Percentiles rank a stretch among this genome's conserved stretches.
Evolutionary conservation across 2,329 filamentous ascomycete species (phyloP).

Genomic region (Fusarium protoensiforme): DNA sequence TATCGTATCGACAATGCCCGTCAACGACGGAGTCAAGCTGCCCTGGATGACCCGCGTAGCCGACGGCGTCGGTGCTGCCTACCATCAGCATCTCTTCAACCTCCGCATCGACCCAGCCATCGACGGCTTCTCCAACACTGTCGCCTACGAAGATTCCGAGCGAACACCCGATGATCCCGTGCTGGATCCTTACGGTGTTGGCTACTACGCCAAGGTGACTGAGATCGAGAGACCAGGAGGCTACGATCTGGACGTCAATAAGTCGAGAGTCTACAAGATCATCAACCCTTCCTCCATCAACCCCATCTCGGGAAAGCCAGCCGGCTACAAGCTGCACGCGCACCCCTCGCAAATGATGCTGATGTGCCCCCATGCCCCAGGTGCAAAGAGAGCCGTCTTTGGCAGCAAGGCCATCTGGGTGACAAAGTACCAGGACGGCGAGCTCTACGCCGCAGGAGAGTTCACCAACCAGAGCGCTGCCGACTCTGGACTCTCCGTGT

Average conservation of each 20-base stretch:
- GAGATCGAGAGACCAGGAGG: not conserved
- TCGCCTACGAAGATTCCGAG: constrained; percentile 14
- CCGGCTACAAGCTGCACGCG: constrained; percentile 6
- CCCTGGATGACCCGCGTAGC: constrained; percentile 17
- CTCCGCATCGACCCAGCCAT: constrained; percentile 21
- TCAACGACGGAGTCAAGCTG: not conserved
- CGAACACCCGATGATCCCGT: constrained; percentile 4
- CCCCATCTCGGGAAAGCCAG: not conserved
- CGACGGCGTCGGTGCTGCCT: constrained; percentile 16
- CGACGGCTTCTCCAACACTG: constrained; percentile 22
- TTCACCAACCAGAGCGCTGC: constrained; percentile 5
- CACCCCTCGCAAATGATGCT: not conserved
- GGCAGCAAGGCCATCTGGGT: constrained; percentile 13
- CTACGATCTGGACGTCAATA: constrained; percentile 10
- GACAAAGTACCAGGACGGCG: constrained; percentile 6
- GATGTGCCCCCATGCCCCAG: not conserved
- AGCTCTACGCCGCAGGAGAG: constrained; percentile 15
- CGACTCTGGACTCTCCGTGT: not conserved
- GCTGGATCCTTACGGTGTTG: not conserved
- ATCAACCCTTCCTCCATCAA: constrained; percentile 18
- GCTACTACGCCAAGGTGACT: not conserved
- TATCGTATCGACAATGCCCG: constrained; percentile 4
- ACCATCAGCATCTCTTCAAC: constrained; percentile 25
- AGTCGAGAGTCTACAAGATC: constrained; percentile 8
- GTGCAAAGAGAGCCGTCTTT: constrained; percentile 4